Base-by-base conservation (phyloP, 1,284 basidiomycete genomes). In the Ganoderma leucocontextum region DNA sequence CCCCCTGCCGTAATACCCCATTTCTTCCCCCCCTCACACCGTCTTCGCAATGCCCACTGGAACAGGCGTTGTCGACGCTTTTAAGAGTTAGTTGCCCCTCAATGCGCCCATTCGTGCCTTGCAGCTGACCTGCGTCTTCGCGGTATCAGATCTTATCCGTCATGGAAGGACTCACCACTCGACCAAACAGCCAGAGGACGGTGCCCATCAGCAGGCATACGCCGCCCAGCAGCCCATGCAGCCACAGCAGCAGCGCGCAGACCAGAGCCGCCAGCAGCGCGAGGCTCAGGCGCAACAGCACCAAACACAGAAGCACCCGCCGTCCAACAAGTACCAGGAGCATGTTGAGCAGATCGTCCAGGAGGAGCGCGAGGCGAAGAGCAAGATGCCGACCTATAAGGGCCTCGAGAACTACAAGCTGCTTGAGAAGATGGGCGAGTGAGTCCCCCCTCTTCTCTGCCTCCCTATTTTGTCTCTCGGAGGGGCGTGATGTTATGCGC, bases 351-450 rank as follows among this genome's bases (percentile, higher is more conserved):
- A 88, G 75, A 91, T 95, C 72, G 90, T 95, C 53, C 86, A 92
- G 70, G 91, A 96, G 77, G 94, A 95, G 77, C 87, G 90, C 53
- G 86, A 91, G 73, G 85, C 89, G 47, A 92, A 91, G 79, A 83
- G 85, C 62, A 93, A 89, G 80, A 89, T 97, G 91, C 96, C 96
- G 9, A 78, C 80, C 0, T 94, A 96, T 81, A 90, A 90, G 77
- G 95, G 95, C 25, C 87, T 97, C 62, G 96, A 97, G 80, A 89
- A 89, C 69, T 97, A 89, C 82, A 87, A 86, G 70, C 86, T 98
- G 25, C 72, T 95, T 22, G 91, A 94, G 73, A 97, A 97, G 87
- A 98, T 97, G 96, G 96, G 96, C 85, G 96, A 98, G 94, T 96
- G 73, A 81, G 94, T 83, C 55, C 47, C 44, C 47, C 6, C 13